Conservation (phyloP, 2,329 filamentous ascomycete genomes). For the Colletotrichum lentis region DNA sequence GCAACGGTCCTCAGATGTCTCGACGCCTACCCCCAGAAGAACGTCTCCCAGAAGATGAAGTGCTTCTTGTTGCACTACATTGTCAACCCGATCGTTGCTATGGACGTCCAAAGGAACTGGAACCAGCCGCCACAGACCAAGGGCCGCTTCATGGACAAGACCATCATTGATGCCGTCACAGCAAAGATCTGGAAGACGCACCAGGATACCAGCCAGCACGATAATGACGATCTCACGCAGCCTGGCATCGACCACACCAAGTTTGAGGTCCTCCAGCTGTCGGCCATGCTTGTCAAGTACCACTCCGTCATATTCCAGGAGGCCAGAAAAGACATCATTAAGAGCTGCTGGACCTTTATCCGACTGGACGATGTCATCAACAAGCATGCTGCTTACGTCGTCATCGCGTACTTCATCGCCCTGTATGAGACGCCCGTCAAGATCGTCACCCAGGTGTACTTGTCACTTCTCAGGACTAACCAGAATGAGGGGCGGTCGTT, state of each 20-base stretch:
- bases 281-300: conserved; percentile 94
- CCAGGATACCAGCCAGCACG: conserved; percentile 81
- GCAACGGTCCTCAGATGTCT: conserved; percentile 84
- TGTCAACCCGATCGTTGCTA: conserved; percentile 94
- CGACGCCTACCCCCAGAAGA: conserved; percentile 83
- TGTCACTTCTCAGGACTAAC: conserved; percentile 87
- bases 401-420: conserved; percentile 97
- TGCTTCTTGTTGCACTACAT: conserved; percentile 91
- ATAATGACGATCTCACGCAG: conserved; percentile 84
- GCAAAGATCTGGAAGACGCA: conserved; percentile 94
- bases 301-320: conserved; percentile 89
- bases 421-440: conserved; percentile 96
- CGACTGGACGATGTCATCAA: conserved; percentile 98
- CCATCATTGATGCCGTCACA: conserved; percentile 88
- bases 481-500: conserved; percentile 93
- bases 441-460: conserved; percentile 95
- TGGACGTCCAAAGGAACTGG: conserved; percentile 91
- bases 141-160: conserved; percentile 80
- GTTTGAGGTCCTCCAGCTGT: conserved; percentile 95
- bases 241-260: conserved; percentile 92
- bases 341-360: conserved; percentile 99
- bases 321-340: conserved; percentile 96
- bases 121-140: conserved; percentile 63
- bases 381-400: conserved; percentile 96
- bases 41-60: conserved; percentile 86